Evolutionary conservation across 2,329 filamentous ascomycete genomes (phyloP).

Genomic region (Venturiaceae sp.): DNA sequence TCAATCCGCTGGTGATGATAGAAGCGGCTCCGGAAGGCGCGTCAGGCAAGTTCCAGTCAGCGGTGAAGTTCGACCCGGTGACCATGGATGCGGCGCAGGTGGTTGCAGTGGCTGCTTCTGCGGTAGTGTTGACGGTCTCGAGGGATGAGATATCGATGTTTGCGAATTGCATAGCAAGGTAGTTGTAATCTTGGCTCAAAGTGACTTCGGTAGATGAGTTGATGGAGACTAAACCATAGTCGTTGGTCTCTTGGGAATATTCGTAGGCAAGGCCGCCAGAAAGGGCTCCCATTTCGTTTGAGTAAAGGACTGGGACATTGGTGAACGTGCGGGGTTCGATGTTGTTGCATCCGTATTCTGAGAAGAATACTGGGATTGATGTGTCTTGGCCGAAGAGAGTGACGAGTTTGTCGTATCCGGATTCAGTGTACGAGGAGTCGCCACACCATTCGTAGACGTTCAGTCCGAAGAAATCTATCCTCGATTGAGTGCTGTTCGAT

Average conservation of each 20-base stretch:
- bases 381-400: constrained; percentile 70
- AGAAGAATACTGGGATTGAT: constrained; percentile 82
- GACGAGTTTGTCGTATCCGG: constrained; percentile 83
- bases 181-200: constrained; percentile 43
- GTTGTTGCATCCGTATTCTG: constrained; percentile 84
- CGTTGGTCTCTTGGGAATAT: constrained; percentile 71
- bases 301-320: constrained; percentile 74
- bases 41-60: constrained; percentile 66
- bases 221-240: constrained; percentile 71
- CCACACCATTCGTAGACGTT: constrained; percentile 87
- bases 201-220: constrained; percentile 31
- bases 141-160: constrained; percentile 63
- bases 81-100: constrained; percentile 60
- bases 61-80: constrained; percentile 54
- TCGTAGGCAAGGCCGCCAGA: constrained; percentile 95
- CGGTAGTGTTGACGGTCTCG: constrained; percentile 50
- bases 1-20: constrained; percentile 69
- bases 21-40: constrained; percentile 57
- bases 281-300: constrained; percentile 77
- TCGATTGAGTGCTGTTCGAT: constrained; percentile 70
- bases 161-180: constrained; percentile 64
- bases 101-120: constrained; percentile 46
- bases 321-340: constrained; percentile 69
- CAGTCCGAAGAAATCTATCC: constrained; percentile 82
- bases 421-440: constrained; percentile 54